Evolutionary conservation across 192 early-diverging fungal genomes (phyloP).

Genomic region (Coemansia sp.): DNA sequence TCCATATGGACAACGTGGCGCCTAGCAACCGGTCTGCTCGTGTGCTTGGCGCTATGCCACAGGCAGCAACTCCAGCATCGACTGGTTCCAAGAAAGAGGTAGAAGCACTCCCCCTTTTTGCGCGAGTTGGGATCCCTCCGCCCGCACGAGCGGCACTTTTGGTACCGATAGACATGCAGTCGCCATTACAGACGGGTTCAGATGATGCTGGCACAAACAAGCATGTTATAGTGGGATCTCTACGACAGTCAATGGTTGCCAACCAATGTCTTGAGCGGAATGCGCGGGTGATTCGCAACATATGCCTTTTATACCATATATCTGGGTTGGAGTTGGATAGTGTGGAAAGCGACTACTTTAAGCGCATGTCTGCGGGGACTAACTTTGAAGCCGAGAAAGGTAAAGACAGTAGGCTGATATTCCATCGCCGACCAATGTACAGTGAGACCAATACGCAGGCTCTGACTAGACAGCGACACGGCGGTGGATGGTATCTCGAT

Average conservation of each 20-base stretch:
- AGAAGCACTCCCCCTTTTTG: slow-evolving; percentile 43
- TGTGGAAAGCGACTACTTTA: slow-evolving; percentile 13
- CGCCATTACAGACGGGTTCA: not conserved
- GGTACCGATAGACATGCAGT: slow-evolving; percentile 30
- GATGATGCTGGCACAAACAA: not conserved
- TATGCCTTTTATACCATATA: slow-evolving; percentile 42
- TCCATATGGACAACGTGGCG: slow-evolving; percentile 24
- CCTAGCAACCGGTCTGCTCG: not conserved
- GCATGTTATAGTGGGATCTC: slow-evolving; percentile 27
- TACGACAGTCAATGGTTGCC: slow-evolving; percentile 34
- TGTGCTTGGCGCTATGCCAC: not conserved
- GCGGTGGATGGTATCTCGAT: slow-evolving; percentile 35
- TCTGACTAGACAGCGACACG: slow-evolving; percentile 9
- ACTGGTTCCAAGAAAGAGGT: not conserved
- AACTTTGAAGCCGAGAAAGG: not conserved
- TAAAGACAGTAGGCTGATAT: not conserved
- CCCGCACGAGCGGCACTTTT: slow-evolving; percentile 5
- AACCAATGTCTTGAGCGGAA: slow-evolving; percentile 52
- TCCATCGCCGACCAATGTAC: slow-evolving; percentile 26
- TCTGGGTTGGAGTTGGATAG: slow-evolving; percentile 29
- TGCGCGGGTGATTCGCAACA: slow-evolving; percentile 44
- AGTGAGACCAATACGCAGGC: not conserved
- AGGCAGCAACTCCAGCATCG: not conserved
- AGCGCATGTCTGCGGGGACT: not conserved
- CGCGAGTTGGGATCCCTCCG: slow-evolving; percentile 43